Conservation (phyloP, 345 rosid species). For the Eucalyptus tenuipes region DNA sequence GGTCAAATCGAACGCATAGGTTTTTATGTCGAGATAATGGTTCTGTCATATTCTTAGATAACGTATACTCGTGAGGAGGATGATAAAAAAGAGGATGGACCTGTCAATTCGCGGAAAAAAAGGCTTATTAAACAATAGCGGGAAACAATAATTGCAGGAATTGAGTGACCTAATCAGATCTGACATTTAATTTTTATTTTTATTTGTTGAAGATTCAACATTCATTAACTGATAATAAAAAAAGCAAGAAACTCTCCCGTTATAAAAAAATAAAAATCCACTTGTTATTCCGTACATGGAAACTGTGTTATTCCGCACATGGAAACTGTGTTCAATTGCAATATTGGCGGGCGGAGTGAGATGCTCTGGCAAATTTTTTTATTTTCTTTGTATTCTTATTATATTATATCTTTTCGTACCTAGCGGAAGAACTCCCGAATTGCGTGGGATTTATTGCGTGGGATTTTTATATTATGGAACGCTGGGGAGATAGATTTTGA, state of each 20-base stretch:
- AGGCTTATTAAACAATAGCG: not conserved
- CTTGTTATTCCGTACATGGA: not conserved
- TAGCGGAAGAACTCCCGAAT: not conserved
- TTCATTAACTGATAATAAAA: no score
- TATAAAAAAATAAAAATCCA: no score
- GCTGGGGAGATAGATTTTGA: not conserved
- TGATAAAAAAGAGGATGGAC: not conserved
- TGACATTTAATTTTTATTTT: no score
- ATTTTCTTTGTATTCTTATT: not conserved
- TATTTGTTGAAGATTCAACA: no score
- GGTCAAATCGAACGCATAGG: no score
- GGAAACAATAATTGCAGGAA: not conserved
- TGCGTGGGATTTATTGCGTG: not conserved
- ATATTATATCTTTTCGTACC: not conserved
- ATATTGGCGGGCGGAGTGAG: not conserved
- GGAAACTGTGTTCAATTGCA: no score
- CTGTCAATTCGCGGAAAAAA: not conserved
- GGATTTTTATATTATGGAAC: not conserved
- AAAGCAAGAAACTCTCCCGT: no score
- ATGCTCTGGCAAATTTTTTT: not conserved
- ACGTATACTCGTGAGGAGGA: no score
- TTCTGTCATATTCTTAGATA: no score
- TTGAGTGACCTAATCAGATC: not conserved
- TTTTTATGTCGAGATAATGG: not conserved
- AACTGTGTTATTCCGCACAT: not conserved